Evolutionary conservation across 2,329 filamentous ascomycete species (phyloP).

Genomic region (Seiridium unicorne): DNA sequence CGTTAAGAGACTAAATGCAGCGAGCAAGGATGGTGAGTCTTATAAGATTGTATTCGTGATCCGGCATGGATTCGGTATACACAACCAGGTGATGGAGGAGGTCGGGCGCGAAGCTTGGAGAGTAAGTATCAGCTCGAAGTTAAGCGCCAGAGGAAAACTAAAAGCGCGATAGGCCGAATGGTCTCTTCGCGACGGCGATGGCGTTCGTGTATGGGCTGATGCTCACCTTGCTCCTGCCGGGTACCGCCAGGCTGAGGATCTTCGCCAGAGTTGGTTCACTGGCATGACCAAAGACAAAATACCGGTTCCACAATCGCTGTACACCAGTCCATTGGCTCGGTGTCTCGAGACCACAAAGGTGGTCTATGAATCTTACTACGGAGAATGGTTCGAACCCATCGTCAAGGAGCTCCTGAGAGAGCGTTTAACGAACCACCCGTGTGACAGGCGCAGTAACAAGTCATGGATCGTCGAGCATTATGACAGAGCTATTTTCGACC

Average conservation of each 20-base stretch:
- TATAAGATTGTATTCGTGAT: constrained; percentile 15
- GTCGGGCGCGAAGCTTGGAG: constrained; percentile 7
- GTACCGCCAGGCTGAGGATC: constrained; percentile 5
- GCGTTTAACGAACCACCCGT: constrained; percentile 16
- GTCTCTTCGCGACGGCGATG: constrained; percentile 14
- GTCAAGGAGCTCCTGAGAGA: constrained; percentile 18
- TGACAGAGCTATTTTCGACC: constrained; percentile 13
- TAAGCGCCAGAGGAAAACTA: neutral
- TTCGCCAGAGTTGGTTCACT: constrained; percentile 10
- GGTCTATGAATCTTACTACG: constrained; percentile 4
- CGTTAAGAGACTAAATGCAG: constrained; percentile 7
- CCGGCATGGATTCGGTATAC: constrained; percentile 13
- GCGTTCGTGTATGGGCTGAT: constrained; percentile 11
- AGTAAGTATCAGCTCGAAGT: constrained; percentile 4
- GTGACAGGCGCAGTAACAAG: constrained; percentile 15
- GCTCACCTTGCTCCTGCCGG: constrained; percentile 12
- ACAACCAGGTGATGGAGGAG: constrained; percentile 15
- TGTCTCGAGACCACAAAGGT: constrained; percentile 16
- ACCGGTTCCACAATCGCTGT: constrained; percentile 12
- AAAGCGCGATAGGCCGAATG: constrained; percentile 9
- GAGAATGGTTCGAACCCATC: constrained; percentile 8
- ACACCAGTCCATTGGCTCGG: constrained; percentile 15
- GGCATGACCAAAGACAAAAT: constrained; percentile 7
- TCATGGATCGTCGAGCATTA: constrained; percentile 15
- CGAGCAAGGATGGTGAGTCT: constrained; percentile 3